A percentile compares a stretch with the other conserved stretches of the same genome.
phyloP scores from a whole-genome alignment of 495 filamentous ascomycete genomes.

The Annulohypoxylon bovei region DNA sequence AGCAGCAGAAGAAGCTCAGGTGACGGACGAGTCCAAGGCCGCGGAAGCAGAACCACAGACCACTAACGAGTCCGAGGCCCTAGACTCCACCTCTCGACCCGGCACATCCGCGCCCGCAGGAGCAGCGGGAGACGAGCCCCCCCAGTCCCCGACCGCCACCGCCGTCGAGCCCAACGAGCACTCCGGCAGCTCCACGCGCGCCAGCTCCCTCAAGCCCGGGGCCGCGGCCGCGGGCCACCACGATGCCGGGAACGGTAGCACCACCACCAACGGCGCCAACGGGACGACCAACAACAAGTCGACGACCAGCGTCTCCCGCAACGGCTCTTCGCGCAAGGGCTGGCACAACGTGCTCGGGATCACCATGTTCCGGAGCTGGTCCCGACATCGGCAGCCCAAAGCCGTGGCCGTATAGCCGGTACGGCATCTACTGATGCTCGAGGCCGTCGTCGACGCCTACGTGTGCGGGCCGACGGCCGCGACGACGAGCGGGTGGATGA shows the following conservation, averaged over 20 bases:
- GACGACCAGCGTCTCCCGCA: constrained; percentile 5
- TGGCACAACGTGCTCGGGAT: constrained; percentile 34
- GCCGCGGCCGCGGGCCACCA: not conserved
- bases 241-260: not conserved
- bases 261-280: not conserved
- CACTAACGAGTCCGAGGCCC: constrained; percentile 14
- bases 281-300: not conserved
- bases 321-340: constrained; percentile 8
- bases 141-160: constrained; percentile 4
- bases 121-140: not conserved
- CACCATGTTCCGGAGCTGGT: constrained; percentile 21
- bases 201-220: constrained; percentile 5
- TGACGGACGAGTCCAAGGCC: not conserved
- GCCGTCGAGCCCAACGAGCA: not conserved
- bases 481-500: not conserved
- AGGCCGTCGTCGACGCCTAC: not conserved
- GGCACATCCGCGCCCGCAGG: not conserved
- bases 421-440: not conserved
- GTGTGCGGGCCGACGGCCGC: too few relatives aligned
- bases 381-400: constrained; percentile 22
- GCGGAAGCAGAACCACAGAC: not conserved
- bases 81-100: not conserved
- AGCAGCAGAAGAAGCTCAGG: not conserved
- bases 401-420: constrained; percentile 10
- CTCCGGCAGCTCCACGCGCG: constrained; percentile 1